Percentiles rank a stretch among this genome's conserved stretches.
phyloP scores from a whole-genome alignment of 441 rosid genomes.

The Adansonia grandidieri region DNA sequence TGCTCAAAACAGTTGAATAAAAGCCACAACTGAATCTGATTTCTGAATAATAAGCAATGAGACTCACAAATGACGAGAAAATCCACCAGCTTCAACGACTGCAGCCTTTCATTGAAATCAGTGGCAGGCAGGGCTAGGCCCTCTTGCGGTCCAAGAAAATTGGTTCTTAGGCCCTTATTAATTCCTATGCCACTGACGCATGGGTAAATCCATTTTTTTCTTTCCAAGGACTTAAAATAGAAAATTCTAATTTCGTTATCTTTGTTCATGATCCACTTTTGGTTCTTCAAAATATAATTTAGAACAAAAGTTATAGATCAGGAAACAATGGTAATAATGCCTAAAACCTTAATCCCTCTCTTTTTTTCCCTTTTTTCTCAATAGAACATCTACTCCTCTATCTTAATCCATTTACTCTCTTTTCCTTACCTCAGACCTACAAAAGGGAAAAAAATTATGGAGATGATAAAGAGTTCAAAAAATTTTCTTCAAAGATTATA shows the following conservation, averaged over 20 bases:
- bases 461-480: not conserved
- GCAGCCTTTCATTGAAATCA: not conserved
- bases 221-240: too few species aligned
- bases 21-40: not conserved
- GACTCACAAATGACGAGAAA: not conserved
- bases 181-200: too few species aligned
- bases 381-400: not conserved
- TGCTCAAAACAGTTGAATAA: too few species aligned
- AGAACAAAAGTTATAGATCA: not conserved
- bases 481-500: not conserved
- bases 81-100: not conserved
- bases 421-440: not conserved
- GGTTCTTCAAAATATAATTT: not conserved
- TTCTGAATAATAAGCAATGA: too few species aligned
- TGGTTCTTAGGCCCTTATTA: too few species aligned
- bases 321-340: constrained; percentile 1
- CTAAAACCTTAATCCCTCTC: not conserved
- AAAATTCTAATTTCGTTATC: not conserved
- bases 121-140: not conserved
- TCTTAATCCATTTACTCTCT: not conserved
- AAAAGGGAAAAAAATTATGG: not conserved
- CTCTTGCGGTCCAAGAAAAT: too few species aligned
- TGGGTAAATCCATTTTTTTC: too few species aligned
- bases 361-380: not conserved
- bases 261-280: not conserved